A percentile compares a stretch with the other conserved stretches of the same genome.
These are phyloP conservation scores for Elongisporangium senticosum DNA, from an alignment of 352 stramenopile genomes.

Conservation along the genomic window DNA sequence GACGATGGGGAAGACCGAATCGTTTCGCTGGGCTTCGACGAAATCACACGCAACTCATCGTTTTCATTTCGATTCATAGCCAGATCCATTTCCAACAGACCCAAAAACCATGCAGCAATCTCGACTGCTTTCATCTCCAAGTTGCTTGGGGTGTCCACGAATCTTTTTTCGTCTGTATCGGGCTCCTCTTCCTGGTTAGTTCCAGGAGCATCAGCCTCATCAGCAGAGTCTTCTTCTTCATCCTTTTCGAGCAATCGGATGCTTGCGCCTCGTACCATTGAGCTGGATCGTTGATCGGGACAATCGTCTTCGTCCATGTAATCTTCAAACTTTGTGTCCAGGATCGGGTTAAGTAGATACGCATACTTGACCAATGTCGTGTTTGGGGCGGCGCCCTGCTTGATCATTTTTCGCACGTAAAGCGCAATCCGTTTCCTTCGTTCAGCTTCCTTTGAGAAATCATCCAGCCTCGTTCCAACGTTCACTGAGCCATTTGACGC, in stretches of 20 bases:
- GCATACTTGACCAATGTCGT: slow-evolving; percentile 59
- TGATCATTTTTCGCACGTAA: slow-evolving; percentile 62
- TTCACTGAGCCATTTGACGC: neutral
- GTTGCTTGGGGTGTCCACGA: slow-evolving; percentile 15
- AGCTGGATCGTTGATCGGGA: neutral
- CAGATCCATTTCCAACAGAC: slow-evolving; percentile 58
- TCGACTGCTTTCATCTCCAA: slow-evolving; percentile 58
- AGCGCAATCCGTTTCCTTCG: slow-evolving; percentile 42
- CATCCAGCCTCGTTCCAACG: slow-evolving; percentile 7
- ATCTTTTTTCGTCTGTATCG: neutral
- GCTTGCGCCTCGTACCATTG: neutral
- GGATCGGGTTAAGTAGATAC: slow-evolving; percentile 49
- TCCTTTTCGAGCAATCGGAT: neutral
- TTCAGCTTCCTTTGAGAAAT: slow-evolving; percentile 28
- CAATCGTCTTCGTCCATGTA: slow-evolving; percentile 22
- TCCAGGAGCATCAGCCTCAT: neutral
- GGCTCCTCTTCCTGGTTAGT: slow-evolving; percentile 23
- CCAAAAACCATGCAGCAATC: slow-evolving; percentile 66
- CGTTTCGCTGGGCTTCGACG: neutral
- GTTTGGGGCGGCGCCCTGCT: slow-evolving; percentile 55
- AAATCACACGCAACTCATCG: slow-evolving; percentile 9
- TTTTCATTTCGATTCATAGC: slow-evolving; percentile 19
- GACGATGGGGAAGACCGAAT: neutral
- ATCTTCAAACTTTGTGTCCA: slow-evolving; percentile 69
- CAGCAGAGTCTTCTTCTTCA: neutral